Conservation (phyloP, 2,329 filamentous ascomycete species). For the Epichloe uncinata region DNA sequence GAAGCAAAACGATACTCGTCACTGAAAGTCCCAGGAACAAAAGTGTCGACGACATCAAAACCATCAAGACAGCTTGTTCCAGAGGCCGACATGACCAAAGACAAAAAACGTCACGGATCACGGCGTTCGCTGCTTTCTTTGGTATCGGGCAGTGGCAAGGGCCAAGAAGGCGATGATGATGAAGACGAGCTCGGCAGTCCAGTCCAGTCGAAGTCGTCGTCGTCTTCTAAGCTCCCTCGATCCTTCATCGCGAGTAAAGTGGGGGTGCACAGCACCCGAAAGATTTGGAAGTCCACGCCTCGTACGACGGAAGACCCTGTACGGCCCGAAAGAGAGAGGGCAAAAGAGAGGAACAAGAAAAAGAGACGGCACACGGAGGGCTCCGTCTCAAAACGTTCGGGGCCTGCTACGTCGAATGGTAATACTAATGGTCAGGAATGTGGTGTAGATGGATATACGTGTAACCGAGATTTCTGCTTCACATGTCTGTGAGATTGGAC, state of each 20-base stretch:
- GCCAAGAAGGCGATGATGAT: conserved; percentile 1
- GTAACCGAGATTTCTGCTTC: conserved; percentile 47
- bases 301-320: conserved; percentile 16
- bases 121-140: conserved; percentile 3
- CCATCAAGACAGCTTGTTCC: not conserved
- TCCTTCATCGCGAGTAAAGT: conserved; percentile 7
- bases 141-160: not conserved
- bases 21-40: not conserved
- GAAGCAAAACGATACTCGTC: not conserved
- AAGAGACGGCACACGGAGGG: conserved; percentile 4
- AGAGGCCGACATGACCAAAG: not conserved
- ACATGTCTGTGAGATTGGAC: conserved; percentile 27
- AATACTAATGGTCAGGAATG: conserved; percentile 35
- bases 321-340: conserved; percentile 15
- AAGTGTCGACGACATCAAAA: not conserved
- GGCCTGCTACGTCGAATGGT: conserved; percentile 30
- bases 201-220: conserved; percentile 7
- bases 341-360: conserved; percentile 3
- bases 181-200: conserved; percentile 2
- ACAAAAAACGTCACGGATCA: conserved; percentile 1
- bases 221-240: conserved; percentile 8
- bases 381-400: conserved; percentile 11
- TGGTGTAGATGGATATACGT: conserved; percentile 41
- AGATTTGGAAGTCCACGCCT: conserved; percentile 16
- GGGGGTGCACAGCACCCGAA: conserved; percentile 10